phyloP scores from a whole-genome alignment of 805 yeast species.

The Kregervanrija pseudodelftensis region DNA sequence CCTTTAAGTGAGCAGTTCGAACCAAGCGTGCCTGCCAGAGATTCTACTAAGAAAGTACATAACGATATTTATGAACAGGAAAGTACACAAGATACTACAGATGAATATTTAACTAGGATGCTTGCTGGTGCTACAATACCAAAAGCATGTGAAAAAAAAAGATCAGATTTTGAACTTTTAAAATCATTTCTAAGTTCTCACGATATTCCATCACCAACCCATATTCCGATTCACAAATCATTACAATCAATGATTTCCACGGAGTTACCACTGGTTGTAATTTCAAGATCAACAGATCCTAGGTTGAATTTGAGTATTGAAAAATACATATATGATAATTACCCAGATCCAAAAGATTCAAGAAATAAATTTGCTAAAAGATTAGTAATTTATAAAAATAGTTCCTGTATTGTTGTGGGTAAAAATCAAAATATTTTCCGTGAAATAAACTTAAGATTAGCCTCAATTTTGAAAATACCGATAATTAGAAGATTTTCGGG shows the following conservation, averaged over 20 bases:
- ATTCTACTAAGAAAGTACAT: too few species aligned
- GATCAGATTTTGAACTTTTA: too few species aligned
- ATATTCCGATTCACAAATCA: conserved; percentile 7
- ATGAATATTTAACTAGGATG: too few species aligned
- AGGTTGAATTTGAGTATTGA: conserved; percentile 75
- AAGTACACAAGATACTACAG: too few species aligned
- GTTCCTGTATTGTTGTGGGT: conserved; percentile 88
- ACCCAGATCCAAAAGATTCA: conserved; percentile 38
- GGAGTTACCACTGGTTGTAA: conserved; percentile 42
- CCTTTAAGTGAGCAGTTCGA: too few species aligned
- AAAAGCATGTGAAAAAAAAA: too few species aligned
- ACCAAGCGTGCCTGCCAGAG: too few species aligned
- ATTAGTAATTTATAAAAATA: conserved; percentile 65
- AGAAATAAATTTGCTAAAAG: conserved; percentile 35
- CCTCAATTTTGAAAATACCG: conserved; percentile 48
- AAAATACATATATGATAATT: conserved; percentile 59
- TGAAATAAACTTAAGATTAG: conserved; percentile 60
- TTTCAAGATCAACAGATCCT: conserved; percentile 60
- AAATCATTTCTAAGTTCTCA: background rate
- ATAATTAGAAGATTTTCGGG: conserved; percentile 78
- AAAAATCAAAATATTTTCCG: conserved; percentile 95
- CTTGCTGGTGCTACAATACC: too few species aligned
- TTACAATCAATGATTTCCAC: conserved; percentile 11
- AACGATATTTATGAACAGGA: too few species aligned
- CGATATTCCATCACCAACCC: conserved; percentile 5